Conservation (phyloP, 2,329 filamentous ascomycete species). For the Aspergillus hortae region DNA sequence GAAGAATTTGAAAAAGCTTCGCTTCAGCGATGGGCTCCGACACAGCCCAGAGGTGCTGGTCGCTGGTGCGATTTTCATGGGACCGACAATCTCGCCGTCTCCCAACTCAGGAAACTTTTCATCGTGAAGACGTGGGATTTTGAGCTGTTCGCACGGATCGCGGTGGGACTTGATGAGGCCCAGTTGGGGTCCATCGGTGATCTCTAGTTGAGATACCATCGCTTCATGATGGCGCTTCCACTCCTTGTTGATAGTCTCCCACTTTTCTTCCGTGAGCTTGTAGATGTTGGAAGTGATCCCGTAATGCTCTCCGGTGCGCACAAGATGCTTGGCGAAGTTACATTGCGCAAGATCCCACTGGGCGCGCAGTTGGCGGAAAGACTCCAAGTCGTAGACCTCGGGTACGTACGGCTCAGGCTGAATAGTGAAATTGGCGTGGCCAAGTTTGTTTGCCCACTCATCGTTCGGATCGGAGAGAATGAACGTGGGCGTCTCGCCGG, state of each 20-base stretch:
- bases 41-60: slow-evolving; percentile 40
- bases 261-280: slow-evolving; percentile 80
- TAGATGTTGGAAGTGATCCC: slow-evolving; percentile 87
- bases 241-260: slow-evolving; percentile 70
- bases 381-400: slow-evolving; percentile 56
- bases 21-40: slow-evolving; percentile 38
- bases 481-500: slow-evolving; percentile 55
- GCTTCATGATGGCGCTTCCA: slow-evolving; percentile 71
- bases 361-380: slow-evolving; percentile 63
- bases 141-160: slow-evolving; percentile 49
- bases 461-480: slow-evolving; percentile 65
- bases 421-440: slow-evolving; percentile 92
- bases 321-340: slow-evolving; percentile 86
- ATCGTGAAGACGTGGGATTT: slow-evolving; percentile 41
- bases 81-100: slow-evolving; percentile 89
- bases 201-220: slow-evolving; percentile 52
- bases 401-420: slow-evolving; percentile 75
- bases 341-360: slow-evolving; percentile 81
- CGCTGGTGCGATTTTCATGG: slow-evolving; percentile 62
- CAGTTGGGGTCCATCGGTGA: slow-evolving; percentile 33
- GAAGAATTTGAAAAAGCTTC: slow-evolving; percentile 43
- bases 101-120: slow-evolving; percentile 86
- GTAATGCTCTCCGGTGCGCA: slow-evolving; percentile 85
- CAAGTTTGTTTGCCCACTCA: slow-evolving; percentile 78
- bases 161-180: slow-evolving; percentile 37